Evolutionary conservation across 129 eudicot genomes (phyloP).

Genomic region (Tagetes patula): DNA sequence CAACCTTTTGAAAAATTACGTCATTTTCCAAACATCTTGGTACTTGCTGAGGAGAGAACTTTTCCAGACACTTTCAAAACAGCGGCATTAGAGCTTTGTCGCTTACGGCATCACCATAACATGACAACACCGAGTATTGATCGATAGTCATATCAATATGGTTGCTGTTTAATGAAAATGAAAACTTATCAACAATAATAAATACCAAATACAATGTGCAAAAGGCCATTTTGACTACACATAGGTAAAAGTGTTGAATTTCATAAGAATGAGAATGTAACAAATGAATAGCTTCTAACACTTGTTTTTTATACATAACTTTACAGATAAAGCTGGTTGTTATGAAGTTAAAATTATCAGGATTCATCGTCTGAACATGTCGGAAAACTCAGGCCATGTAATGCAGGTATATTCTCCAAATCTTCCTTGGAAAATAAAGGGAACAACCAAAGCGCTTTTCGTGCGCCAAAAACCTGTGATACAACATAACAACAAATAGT

Average conservation of each 20-base stretch:
- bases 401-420: slow-evolving; percentile 64
- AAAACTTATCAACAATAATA: background rate
- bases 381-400: slow-evolving; percentile 70
- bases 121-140: too few relatives aligned
- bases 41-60: too few relatives aligned
- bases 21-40: too few relatives aligned
- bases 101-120: too few relatives aligned
- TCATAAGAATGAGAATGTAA: background rate
- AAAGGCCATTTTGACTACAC: too few relatives aligned
- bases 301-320: slow-evolving; percentile 16
- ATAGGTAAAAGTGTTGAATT: slow-evolving; percentile 2
- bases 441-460: slow-evolving; percentile 62
- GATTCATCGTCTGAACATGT: slow-evolving; percentile 45
- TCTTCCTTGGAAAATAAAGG: slow-evolving; percentile 73
- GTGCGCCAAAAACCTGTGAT: slow-evolving; percentile 69
- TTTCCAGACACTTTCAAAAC: too few relatives aligned
- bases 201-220: background rate
- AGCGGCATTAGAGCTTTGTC: too few relatives aligned
- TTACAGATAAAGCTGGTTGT: background rate
- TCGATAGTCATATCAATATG: too few relatives aligned
- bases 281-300: background rate
- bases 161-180: background rate
- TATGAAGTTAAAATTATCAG: slow-evolving; percentile 23
- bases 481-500: background rate
- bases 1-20: too few relatives aligned